Evolutionary conservation across 176 grass and related monocot genomes (phyloP).

Genomic region (Cocos nucifera): DNA sequence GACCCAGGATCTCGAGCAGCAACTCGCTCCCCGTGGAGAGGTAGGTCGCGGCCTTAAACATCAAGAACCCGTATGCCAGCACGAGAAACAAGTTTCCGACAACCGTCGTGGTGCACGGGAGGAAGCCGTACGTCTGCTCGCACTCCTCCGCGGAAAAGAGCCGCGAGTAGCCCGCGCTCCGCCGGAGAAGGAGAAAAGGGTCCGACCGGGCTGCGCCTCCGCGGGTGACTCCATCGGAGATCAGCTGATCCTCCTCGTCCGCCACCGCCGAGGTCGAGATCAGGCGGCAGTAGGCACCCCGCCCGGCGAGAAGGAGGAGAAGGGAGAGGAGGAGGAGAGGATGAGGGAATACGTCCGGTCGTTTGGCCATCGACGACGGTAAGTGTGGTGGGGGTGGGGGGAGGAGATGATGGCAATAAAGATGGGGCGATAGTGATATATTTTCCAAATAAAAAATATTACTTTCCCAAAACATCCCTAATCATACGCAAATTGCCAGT

Average conservation of each 20-base stretch:
- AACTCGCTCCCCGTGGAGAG: constrained; percentile 78
- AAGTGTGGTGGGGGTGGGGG: background rate
- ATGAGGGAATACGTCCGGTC: constrained; percentile 6
- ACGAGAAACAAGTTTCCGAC: constrained; percentile 78
- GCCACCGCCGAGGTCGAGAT: constrained; percentile 21
- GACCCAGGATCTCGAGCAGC: constrained; percentile 85
- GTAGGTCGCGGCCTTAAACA: constrained; percentile 85
- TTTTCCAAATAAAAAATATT: too few species aligned
- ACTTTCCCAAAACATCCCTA: too few species aligned
- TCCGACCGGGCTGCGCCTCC: background rate
- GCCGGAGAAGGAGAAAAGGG: constrained; percentile 32
- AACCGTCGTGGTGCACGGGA: constrained; percentile 86
- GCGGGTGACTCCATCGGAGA: constrained; percentile 27
- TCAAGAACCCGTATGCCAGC: constrained; percentile 70
- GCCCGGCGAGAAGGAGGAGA: constrained; percentile 35
- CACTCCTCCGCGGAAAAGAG: constrained; percentile 30
- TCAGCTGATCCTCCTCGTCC: constrained; percentile 3
- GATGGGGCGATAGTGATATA: too few species aligned
- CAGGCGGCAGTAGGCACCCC: constrained; percentile 40
- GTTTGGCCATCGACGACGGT: too few species aligned
- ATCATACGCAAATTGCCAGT: too few species aligned
- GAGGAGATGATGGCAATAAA: background rate
- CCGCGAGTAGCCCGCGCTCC: background rate
- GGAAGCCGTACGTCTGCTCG: constrained; percentile 77
- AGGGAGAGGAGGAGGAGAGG: constrained; percentile 33